These are phyloP conservation scores for Amaranthus cruentus DNA, from an alignment of 148 eudicot genomes.

Conservation along the genomic window DNA sequence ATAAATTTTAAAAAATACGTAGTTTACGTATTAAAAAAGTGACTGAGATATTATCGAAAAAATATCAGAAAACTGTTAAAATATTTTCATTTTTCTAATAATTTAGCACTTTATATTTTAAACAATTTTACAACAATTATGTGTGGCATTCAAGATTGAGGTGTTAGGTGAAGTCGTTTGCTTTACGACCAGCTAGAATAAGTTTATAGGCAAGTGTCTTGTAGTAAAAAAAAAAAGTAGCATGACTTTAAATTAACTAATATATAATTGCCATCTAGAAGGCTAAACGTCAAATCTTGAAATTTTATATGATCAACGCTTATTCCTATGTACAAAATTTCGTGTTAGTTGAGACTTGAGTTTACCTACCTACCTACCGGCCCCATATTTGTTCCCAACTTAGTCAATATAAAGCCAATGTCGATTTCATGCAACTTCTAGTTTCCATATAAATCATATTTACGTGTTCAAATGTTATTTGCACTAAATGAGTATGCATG, in stretches of 20 bases:
- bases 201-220: neutral
- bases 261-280: neutral
- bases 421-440: neutral
- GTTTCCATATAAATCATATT: neutral
- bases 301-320: neutral
- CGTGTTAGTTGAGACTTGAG: constrained; percentile 9
- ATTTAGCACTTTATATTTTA: too few species aligned
- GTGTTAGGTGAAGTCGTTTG: neutral
- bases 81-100: too few species aligned
- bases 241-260: neutral
- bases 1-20: too few species aligned
- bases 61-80: too few species aligned
- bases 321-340: neutral
- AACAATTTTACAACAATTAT: too few species aligned
- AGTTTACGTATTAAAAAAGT: too few species aligned
- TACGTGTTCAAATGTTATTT: neutral
- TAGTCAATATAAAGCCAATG: constrained; percentile 9
- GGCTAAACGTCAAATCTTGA: neutral
- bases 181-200: neutral
- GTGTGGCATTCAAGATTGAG: neutral
- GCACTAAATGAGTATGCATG: neutral
- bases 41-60: too few species aligned
- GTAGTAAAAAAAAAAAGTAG: neutral
- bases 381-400: neutral
- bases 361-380: neutral